Conservation (phyloP, 768 basidiomycete species). For the Sarcodon aspratus region DNA sequence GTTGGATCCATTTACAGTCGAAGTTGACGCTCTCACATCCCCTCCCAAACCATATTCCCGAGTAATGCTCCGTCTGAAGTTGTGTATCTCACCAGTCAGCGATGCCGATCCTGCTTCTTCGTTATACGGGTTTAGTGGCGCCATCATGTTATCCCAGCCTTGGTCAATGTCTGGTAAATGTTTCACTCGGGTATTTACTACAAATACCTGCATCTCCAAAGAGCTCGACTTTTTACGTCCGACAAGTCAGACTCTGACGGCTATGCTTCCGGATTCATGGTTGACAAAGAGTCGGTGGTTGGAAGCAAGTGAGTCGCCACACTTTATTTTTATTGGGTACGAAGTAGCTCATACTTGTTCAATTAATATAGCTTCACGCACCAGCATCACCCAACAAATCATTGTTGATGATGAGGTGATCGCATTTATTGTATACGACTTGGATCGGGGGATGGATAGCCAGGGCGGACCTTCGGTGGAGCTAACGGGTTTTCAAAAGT, state of each 20-base stretch:
- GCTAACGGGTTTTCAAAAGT: slow-evolving; percentile 40
- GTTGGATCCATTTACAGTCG: slow-evolving; percentile 51
- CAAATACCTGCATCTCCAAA: slow-evolving; percentile 36
- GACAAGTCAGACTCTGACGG: slow-evolving; percentile 29
- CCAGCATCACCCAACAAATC: slow-evolving; percentile 58
- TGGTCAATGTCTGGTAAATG: slow-evolving; percentile 51
- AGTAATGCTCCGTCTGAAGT: slow-evolving; percentile 42
- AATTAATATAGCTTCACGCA: not conserved
- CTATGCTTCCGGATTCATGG: slow-evolving; percentile 54
- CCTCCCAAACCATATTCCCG: slow-evolving; percentile 21
- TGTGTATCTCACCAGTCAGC: slow-evolving; percentile 44
- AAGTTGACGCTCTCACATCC: slow-evolving; percentile 41
- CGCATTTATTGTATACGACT: slow-evolving; percentile 55
- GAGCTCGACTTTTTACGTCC: slow-evolving; percentile 41
- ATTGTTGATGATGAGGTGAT: slow-evolving; percentile 52
- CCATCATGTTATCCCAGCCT: slow-evolving; percentile 38
- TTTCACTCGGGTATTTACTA: slow-evolving; percentile 46
- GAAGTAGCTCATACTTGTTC: slow-evolving; percentile 3
- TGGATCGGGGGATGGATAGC: slow-evolving; percentile 39
- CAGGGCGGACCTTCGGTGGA: slow-evolving; percentile 44
- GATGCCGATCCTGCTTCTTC: slow-evolving; percentile 41
- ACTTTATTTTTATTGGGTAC: slow-evolving; percentile 1
- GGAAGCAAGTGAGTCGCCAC: slow-evolving; percentile 41
- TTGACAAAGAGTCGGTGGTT: slow-evolving; percentile 62
- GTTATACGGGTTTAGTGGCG: slow-evolving; percentile 54